Percentiles rank a stretch among this genome's conserved stretches.
Conservation (phyloP, 2,329 filamentous ascomycete species). For the Chaetomiaceae sp. region DNA sequence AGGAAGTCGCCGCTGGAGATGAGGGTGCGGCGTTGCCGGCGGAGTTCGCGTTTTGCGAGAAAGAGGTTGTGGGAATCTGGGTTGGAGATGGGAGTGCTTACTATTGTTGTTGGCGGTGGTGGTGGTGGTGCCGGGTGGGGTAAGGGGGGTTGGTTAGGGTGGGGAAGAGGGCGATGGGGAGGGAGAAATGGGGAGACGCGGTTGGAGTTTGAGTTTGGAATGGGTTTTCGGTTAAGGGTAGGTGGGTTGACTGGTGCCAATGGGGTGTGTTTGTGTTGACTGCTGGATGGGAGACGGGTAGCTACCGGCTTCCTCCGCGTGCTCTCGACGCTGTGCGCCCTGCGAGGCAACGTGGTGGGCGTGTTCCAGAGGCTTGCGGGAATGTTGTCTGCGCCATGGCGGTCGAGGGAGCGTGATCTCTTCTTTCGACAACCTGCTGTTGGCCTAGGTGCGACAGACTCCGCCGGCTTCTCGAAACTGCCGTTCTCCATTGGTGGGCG, state of each 20-base stretch:
- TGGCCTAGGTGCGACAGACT: background rate
- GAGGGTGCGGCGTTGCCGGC: constrained; percentile 42
- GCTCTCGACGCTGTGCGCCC: background rate
- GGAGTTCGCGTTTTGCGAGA: constrained; percentile 34
- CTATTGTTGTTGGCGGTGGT: background rate
- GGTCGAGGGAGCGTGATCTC: constrained; percentile 3
- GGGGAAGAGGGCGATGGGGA: background rate
- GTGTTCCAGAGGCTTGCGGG: constrained; percentile 17
- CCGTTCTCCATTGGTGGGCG: constrained; percentile 25
- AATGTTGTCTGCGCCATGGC: constrained; percentile 7
- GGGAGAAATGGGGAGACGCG: background rate
- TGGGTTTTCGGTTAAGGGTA: no score
- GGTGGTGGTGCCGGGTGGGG: background rate
- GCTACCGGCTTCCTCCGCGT: background rate
- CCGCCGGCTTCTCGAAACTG: background rate
- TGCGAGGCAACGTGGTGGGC: constrained; percentile 9
- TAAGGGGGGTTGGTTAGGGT: no score
- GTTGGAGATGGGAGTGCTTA: background rate
- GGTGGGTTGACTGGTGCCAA: no score
- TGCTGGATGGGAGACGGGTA: background rate
- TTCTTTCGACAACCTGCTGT: background rate
- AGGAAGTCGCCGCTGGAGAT: constrained; percentile 56
- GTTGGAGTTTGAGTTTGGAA: background rate
- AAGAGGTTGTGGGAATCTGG: constrained; percentile 23
- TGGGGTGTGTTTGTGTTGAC: no score